Evolutionary conservation across 129 eudicot genomes (phyloP).

Genomic region (Oenanthe sinensis): DNA sequence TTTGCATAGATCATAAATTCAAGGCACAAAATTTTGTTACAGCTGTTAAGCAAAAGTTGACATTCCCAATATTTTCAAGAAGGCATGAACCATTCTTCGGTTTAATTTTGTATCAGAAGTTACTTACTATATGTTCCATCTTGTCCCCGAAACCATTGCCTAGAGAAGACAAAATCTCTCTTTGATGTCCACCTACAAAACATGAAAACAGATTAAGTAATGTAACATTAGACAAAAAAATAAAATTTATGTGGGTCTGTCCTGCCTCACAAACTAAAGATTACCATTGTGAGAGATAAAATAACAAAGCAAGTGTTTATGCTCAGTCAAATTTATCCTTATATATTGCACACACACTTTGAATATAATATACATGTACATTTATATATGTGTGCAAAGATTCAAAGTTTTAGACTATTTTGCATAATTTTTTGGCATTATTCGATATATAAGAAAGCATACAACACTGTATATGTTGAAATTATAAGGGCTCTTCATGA

Average conservation of each 20-base stretch:
- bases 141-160: constrained; percentile 99
- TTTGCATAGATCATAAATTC: background rate
- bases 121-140: constrained; percentile 93
- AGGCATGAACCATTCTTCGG: background rate
- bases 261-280: background rate
- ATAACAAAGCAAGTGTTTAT: background rate
- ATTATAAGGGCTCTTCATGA: too few relatives aligned
- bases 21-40: background rate
- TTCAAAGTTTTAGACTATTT: too few relatives aligned
- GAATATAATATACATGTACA: background rate
- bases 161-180: constrained; percentile 85
- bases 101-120: constrained; percentile 1
- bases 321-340: background rate
- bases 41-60: background rate
- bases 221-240: background rate
- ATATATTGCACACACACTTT: background rate
- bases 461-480: too few relatives aligned
- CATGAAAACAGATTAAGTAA: constrained; percentile 12
- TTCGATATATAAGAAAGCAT: too few relatives aligned
- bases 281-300: background rate
- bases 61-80: background rate
- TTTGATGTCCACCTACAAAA: constrained; percentile 78
- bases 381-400: background rate
- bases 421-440: too few relatives aligned
- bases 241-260: background rate